Conservation (phyloP, 2,329 filamentous ascomycete genomes). For the Nemania diffusa region DNA sequence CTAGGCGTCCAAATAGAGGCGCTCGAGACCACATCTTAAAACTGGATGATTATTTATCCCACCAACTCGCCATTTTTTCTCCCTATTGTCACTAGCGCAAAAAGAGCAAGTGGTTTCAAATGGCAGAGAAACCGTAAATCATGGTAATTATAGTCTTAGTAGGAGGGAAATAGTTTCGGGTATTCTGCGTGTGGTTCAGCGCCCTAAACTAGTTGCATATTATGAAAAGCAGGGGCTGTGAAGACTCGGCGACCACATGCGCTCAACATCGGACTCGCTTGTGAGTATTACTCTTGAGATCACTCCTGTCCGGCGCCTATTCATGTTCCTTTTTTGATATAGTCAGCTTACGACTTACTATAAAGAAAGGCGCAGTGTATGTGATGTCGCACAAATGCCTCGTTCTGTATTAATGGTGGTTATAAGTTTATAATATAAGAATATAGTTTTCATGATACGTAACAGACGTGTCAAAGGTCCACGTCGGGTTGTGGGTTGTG, state of each 20-base stretch:
- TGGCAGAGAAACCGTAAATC: constrained; percentile 9
- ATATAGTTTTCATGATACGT: background rate
- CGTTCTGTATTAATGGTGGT: background rate
- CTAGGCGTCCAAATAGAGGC: background rate
- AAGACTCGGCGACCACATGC: background rate
- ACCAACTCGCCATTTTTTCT: background rate
- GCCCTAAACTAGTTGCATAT: background rate
- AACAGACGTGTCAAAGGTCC: background rate
- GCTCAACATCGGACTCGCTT: constrained; percentile 4
- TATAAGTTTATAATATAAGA: too few species aligned
- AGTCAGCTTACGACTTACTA: background rate
- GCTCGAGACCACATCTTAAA: background rate
- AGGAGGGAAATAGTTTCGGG: constrained; percentile 17
- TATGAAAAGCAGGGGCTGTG: background rate
- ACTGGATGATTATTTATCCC: background rate
- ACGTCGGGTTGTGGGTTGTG: constrained; percentile 21
- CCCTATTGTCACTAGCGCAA: background rate
- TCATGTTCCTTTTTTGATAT: background rate
- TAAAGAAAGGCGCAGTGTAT: background rate
- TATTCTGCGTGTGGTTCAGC: constrained; percentile 10
- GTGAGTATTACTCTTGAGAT: constrained; percentile 1
- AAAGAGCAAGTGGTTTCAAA: background rate
- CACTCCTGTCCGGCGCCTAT: background rate
- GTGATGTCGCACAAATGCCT: background rate
- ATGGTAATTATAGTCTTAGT: background rate